Evolutionary conservation across 371 early-diverging fungal species (phyloP).

Genomic region (Umbelopsis sp.): DNA sequence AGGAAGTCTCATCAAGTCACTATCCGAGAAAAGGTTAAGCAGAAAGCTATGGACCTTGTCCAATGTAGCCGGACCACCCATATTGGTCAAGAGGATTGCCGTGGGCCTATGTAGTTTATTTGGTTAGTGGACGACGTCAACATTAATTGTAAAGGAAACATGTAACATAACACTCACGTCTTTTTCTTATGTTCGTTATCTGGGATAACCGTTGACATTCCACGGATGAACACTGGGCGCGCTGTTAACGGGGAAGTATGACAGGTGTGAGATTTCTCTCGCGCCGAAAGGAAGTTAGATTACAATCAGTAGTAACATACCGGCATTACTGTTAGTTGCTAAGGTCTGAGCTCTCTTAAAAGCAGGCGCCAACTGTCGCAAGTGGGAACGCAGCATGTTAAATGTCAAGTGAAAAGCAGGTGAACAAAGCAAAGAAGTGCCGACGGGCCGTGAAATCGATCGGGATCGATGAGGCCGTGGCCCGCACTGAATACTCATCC

Average conservation of each 20-base stretch:
- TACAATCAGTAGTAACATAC: not conserved
- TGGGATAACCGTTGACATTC: not conserved
- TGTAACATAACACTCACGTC: not conserved
- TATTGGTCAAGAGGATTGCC: conserved; percentile 87
- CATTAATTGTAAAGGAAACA: not conserved
- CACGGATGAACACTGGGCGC: not conserved
- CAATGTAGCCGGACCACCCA: conserved; percentile 89
- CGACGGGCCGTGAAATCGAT: conserved; percentile 9
- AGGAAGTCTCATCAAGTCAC: conserved; percentile 91
- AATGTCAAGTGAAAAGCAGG: not conserved
- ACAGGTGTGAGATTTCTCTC: not conserved
- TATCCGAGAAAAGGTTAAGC: conserved; percentile 87
- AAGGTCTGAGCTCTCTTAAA: not conserved
- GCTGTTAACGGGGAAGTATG: not conserved
- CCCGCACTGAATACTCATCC: no score
- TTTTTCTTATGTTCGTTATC: conserved; percentile 1
- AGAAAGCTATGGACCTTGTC: conserved; percentile 85
- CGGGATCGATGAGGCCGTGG: not conserved
- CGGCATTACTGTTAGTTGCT: not conserved
- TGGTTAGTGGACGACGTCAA: not conserved
- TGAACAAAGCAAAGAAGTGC: not conserved
- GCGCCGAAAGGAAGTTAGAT: no score
- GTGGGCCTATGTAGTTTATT: conserved; percentile 55
- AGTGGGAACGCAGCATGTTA: not conserved
- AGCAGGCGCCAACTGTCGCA: not conserved